A percentile compares a stretch with the other conserved stretches of the same genome.
Conservation (phyloP, 1,139 yeast species). For the Pichiaceae sp. region DNA sequence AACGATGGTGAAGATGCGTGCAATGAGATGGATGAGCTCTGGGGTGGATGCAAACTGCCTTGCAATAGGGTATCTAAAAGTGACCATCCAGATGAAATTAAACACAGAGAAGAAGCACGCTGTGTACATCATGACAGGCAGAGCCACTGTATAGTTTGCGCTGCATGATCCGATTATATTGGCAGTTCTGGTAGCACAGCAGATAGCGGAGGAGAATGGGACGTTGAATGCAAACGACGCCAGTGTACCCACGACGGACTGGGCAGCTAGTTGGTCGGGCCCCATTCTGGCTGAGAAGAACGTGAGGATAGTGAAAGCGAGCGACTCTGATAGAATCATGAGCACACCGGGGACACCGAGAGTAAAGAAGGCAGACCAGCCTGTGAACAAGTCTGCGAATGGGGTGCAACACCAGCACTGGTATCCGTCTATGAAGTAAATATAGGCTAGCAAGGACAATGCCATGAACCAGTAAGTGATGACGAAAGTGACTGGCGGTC, state of each 20-base stretch:
- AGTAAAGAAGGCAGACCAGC: slow-evolving; percentile 58
- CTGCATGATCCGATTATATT: slow-evolving; percentile 67
- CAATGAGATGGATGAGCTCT: slow-evolving; percentile 42
- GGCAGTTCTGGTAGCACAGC: slow-evolving; percentile 79
- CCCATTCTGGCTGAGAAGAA: slow-evolving; percentile 64
- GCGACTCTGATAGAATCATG: slow-evolving; percentile 80
- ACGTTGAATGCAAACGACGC: slow-evolving; percentile 77
- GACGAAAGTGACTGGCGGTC: slow-evolving; percentile 63
- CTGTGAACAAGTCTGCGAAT: slow-evolving; percentile 32
- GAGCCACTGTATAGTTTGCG: slow-evolving; percentile 45
- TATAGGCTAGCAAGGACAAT: slow-evolving; percentile 40
- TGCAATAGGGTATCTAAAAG: slow-evolving; percentile 52
- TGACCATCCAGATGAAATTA: slow-evolving; percentile 46
- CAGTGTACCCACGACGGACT: slow-evolving; percentile 76
- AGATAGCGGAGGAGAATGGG: slow-evolving; percentile 82
- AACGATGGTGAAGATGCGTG: slow-evolving; percentile 55
- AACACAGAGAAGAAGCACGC: slow-evolving; percentile 17
- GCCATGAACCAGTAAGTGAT: slow-evolving; percentile 61
- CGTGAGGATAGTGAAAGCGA: slow-evolving; percentile 77
- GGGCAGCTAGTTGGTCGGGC: slow-evolving; percentile 74
- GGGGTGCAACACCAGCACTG: slow-evolving; percentile 66
- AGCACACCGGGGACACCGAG: slow-evolving; percentile 75
- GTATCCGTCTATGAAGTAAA: slow-evolving; percentile 50
- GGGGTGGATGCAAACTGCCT: slow-evolving; percentile 57
- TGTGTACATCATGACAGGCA: slow-evolving; percentile 53